phyloP scores from a whole-genome alignment of 495 filamentous ascomycete genomes.

The Collariella sp. region DNA sequence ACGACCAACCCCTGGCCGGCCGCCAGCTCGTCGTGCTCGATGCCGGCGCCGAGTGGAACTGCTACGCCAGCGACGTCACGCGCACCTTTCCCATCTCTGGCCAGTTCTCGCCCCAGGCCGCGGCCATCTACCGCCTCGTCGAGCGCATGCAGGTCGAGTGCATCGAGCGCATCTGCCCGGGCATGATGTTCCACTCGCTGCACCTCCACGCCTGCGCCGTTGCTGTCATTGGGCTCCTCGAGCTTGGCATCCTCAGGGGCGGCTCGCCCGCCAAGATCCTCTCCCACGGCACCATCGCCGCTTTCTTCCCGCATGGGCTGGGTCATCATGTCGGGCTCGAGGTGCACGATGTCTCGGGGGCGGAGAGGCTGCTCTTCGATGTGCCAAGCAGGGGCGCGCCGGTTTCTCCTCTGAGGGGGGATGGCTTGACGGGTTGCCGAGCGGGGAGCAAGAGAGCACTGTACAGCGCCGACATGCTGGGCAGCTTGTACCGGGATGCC shows the following conservation, averaged over 20 bases:
- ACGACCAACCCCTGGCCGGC: slow-evolving; percentile 59
- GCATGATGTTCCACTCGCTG: slow-evolving; percentile 56
- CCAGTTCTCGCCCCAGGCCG: slow-evolving; percentile 55
- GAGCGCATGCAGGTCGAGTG: slow-evolving; percentile 75
- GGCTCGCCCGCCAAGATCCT: slow-evolving; percentile 57
- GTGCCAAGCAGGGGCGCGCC: no score
- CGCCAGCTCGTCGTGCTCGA: slow-evolving; percentile 72
- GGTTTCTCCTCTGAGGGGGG: no score
- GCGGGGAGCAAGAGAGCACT: slow-evolving; percentile 14
- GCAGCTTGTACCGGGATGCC: slow-evolving; percentile 17
- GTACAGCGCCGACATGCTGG: slow-evolving; percentile 15
- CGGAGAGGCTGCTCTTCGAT: slow-evolving; percentile 17
- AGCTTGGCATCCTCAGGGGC: slow-evolving; percentile 55
- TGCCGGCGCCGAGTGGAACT: slow-evolving; percentile 74
- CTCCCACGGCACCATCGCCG: slow-evolving; percentile 55
- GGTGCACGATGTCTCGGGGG: slow-evolving; percentile 65
- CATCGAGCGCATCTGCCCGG: slow-evolving; percentile 56
- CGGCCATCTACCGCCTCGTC: slow-evolving; percentile 66
- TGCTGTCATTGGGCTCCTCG: slow-evolving; percentile 58
- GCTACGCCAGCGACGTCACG: slow-evolving; percentile 88
- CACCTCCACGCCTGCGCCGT: slow-evolving; percentile 65
- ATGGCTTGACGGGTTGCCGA: no score
- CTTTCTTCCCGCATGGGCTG: slow-evolving; percentile 88
- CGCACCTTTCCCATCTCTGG: slow-evolving; percentile 71
- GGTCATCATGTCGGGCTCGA: slow-evolving; percentile 88